Evolutionary conservation across 805 yeast species (phyloP), one percentile per base, ranked within the genome.

Genomic region (Saturnispora silvae): DNA sequence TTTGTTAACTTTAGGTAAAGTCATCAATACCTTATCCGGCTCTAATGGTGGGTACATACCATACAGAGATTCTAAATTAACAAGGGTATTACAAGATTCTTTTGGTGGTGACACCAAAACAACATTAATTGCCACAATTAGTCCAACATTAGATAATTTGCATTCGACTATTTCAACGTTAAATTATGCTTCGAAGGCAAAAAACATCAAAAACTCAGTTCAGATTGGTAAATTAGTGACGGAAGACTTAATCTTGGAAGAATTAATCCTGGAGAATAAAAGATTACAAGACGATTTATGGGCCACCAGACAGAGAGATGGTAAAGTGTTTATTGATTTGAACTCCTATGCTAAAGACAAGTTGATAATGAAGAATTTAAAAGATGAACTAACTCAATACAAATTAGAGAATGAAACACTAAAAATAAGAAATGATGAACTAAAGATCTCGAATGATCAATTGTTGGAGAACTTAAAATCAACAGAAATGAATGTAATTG

Each of bases 81-180:
- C 94, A 0, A 61, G 85, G 38, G 59, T 82, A 20, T 58, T 82
- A 28, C 87, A 82, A 49, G 92, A 81, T 49, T 79, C 87, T 1
- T 59, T 84, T 26, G 85, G 92, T 1, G 95, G 95, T 1, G 81
- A 81, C 50, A 78, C 92, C n/a, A 81, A 80, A 50, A 86, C 94
- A 0, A 78, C 79, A 1, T 75, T 85, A 81, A 70, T 85, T n/a
- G 92, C 92, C 16, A 84, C 94, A 53, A 65, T 85, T 0, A 76
- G 94, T 0, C 94, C 94, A 0, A 65, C 75, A 4, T 53, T 57
- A 22, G 41, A 60, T 17, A 72, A 70, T 44, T 51, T 60, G 17
- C 65, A 64, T n/a, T 75, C 73, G 41, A 71, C 77, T 4, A 45
- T 64, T 3, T 67, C 72, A 24, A 72, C 79, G 0, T 52, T 73